Evolutionary conservation across 768 basidiomycete species (phyloP), one percentile per base, ranked within the genome.

Genomic region (Auricularia heimuer): DNA sequence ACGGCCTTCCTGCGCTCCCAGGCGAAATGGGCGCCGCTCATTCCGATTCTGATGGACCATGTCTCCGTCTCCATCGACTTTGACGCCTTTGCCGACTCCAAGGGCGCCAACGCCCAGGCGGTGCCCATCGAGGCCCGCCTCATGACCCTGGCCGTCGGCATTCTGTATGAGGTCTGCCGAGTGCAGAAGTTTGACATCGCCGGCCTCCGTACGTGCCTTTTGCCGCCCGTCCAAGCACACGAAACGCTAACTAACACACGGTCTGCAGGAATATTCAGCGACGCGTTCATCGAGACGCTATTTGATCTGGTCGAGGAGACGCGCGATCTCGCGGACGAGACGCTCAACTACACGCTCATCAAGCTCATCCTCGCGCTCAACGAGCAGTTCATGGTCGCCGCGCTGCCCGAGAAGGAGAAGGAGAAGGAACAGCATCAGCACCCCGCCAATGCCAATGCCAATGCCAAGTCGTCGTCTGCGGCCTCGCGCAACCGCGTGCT

Each of bases 261-360:
- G 54, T 36, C 54, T 47, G 3, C 69, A 96, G 94, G 81, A 47
- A 79, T 89, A 60, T 98, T 97, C 72, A 81, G 83, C 68, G 90
- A 96, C 68, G 62, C 77, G 0, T 97, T 98, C 74, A 87, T 99
- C 60, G 91, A 94, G 66, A 84, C 88, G 70, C 76, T 99, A 58
- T 96, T 97, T 70, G 90, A 96, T 62, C 83, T 98, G 54, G 92
- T 99, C 45, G 97, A 99, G 73, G 86, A 90, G 69, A 98, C 97
- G 0, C 81, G 91, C 58, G 82, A 88, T 67, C 85, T 91, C 78
- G 84, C 86, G 1, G 95, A 98, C 70, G 97, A 99, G 67, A 85
- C 87, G 0, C 88, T 98, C 76, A 98, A 98, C 71, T 98, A 98
- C 73, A 87, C 91, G 1, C 88, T 98, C 44, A 95, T 99, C 74